Evolutionary conservation across 139 green algal species (phyloP), one percentile per base, ranked within the genome.

Genomic region (Eudorina sp.): DNA sequence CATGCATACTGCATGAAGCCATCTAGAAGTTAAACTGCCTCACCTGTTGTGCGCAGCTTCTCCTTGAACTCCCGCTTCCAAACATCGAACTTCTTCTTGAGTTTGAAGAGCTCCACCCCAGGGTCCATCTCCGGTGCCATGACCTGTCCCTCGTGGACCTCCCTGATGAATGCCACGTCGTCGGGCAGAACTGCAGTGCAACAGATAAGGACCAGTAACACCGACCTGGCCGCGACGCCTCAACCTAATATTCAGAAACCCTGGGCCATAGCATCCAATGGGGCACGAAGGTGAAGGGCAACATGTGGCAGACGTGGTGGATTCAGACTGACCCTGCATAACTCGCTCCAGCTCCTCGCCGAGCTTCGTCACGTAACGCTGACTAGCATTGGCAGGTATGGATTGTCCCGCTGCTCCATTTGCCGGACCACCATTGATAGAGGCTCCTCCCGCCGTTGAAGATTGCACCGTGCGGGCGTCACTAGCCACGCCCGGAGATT

Each of bases 21-120:
- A 27, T 66, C 8, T 23, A 66, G 27, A 7, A 66, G 55, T 25
- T n/a, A 7, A 25, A 66, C 29, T 5, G 23, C 55, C 27, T 66
- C 31, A 88, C 83, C 83, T 58, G 83, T 88, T 19, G 83, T 88
- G 14, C 68, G 48, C 36, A 88, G 68, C 66, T 88, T 88, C 69
- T 88, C 89, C 81, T 94, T 94, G 86, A 95, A 96, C 48, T 95
- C 91, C 36, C 75, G 81, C 66, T 94, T 92, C 93, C 93, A 96
- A 19, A 91, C 62, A 45, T 94, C 90, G 73, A 94, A 96, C n/a
- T 92, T 92, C 76, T 90, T 84, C 69, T 90, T 73, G 34, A 96
- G 90, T 43, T 90, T 92, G 74, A 81, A 69, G 31, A 95, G 83
- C 91, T 96, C 93, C 55, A 85, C 43, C 29, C 88, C 78, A 0